Base-by-base conservation (phyloP, 2,329 filamentous ascomycete species). In the Phaeosphaeriaceae sp. region DNA sequence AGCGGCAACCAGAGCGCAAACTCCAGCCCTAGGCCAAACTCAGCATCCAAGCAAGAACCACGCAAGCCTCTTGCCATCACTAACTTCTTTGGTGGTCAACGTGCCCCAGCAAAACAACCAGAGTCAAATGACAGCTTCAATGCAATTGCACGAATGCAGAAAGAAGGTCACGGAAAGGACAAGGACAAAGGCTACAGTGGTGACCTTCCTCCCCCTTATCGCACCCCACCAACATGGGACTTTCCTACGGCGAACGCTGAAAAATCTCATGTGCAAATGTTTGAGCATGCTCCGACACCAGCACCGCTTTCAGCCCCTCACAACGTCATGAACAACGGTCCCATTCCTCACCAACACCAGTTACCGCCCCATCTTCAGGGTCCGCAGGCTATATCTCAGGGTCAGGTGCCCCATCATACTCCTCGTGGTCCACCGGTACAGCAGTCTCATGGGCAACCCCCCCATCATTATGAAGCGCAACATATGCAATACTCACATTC, bases 401-500 rank as follows among this genome's bases (percentile, higher is more conserved):
- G 87, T 38, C 84, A 87, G 64, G 87, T 87, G 18, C 85, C 90
- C 33, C 87, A 92, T 51, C 90, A 92, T 66, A 85, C 87, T 16
- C 86, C 88, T 15, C 90, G 92, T 70, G 88, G 88, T 64, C 86
- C 91, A 74, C 88, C 91, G 63, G 83, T 82, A 20, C 87, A 87
- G 52, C 88, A 89, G 48, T 89, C 92, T 3, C 88, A 88, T 57
- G 83, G 82, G 5, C 83, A 86, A 34, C 83, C 81, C 13, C 82
- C 87, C 59, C 90, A 87, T 63, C 87, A 86, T 50, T 86, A 87
- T 60, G 92, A 96, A 60, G 89, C 92, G 50, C 90, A 92, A 66
- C 85, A 92, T 42, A 96, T 97, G 89, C 83, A 85, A 60, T 89
- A 94, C 76, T 90, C 89, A 6, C 92, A 87, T 59, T 92, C 89